A percentile compares a stretch with the other conserved stretches of the same genome.
These are phyloP conservation scores for Dacryopinax primogenitus DNA, from an alignment of 768 basidiomycete genomes.

Conservation along the genomic window DNA sequence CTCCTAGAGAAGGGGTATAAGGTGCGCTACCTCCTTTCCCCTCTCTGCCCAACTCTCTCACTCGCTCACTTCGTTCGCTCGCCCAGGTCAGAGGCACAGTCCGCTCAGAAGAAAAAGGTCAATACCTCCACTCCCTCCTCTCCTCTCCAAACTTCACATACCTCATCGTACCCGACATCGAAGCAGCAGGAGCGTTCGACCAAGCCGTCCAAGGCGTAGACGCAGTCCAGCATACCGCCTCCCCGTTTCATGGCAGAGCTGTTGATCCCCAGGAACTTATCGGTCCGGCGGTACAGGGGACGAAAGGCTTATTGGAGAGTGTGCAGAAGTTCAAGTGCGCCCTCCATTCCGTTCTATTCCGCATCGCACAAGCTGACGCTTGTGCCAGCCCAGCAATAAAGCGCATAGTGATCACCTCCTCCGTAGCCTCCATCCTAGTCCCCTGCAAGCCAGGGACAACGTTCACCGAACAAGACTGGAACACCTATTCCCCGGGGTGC, in stretches of 20 bases:
- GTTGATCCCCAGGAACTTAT: constrained; percentile 36
- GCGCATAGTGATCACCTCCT: constrained; percentile 30
- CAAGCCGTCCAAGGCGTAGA: constrained; percentile 18
- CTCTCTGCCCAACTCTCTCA: too few relatives aligned
- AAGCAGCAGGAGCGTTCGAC: constrained; percentile 13
- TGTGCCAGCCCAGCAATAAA: constrained; percentile 23
- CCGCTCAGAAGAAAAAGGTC: constrained; percentile 7
- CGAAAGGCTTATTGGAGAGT: constrained; percentile 30
- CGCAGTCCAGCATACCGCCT: constrained; percentile 18
- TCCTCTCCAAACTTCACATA: constrained; percentile 11
- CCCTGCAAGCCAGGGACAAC: constrained; percentile 13
- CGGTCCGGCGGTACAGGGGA: constrained; percentile 39
- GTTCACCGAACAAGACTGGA: constrained; percentile 13
- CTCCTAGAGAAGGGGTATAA: constrained; percentile 12
- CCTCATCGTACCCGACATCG: constrained; percentile 13
- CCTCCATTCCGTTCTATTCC: neutral
- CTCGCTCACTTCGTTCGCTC: too few relatives aligned
- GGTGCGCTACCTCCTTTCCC: neutral
- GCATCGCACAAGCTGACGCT: neutral
- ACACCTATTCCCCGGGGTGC: constrained; percentile 7
- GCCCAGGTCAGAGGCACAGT: constrained; percentile 8
- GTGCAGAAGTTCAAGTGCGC: constrained; percentile 25
- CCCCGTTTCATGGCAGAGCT: constrained; percentile 10
- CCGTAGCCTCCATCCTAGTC: constrained; percentile 26
- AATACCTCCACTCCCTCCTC: neutral